Evolutionary conservation across 2,329 filamentous ascomycete genomes (phyloP), one percentile per base, ranked within the genome.

Genomic region (Calonectria leucothoes): DNA sequence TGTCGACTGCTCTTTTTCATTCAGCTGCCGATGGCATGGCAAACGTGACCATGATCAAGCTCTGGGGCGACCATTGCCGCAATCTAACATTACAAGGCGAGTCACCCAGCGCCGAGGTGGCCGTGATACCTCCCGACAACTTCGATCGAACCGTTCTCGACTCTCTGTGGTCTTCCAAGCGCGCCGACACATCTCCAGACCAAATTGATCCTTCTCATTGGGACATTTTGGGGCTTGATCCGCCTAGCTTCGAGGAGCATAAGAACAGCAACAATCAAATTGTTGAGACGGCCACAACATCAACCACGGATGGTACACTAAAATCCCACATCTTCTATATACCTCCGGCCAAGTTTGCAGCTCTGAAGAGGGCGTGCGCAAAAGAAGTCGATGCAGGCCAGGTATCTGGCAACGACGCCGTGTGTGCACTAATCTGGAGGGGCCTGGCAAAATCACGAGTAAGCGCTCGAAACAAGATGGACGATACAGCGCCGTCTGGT

Each of bases 241-340:
- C 33, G 17, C 33, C 35, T 3, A 17, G 35, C 25, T 3, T n/a
- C 10, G 23, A 61, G n/a, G 25, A 15, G 3, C 20, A 23, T 14
- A 17, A 20, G 12, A 25, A 61, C n/a, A 12, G 14, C n/a, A n/a
- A 27, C 23, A 23, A 37, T 5, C 11, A 39, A 27, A 37, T 17
- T 29, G 33, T 23, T 6, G 33, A 39, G 11, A 10, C 35, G 8
- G 5, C 15, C 23, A 33, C 55, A 4, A 10, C 35, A 3, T 27
- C 33, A 27, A 3, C 14, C 39, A 11, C 31, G 14, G 33, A 37
- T 25, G 12, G 33, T 10, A 23, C 25, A 23, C 33, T 61, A 27
- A 61, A 61, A 15, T 61, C 55, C 27, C 55, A 61, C 23, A 61
- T 61, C n/a, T 61, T 61, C n/a, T 61, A 61, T 15, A 61, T 61